phyloP scores from a whole-genome alignment of 106 monocot genomes.

The Cymbidium sinense region DNA sequence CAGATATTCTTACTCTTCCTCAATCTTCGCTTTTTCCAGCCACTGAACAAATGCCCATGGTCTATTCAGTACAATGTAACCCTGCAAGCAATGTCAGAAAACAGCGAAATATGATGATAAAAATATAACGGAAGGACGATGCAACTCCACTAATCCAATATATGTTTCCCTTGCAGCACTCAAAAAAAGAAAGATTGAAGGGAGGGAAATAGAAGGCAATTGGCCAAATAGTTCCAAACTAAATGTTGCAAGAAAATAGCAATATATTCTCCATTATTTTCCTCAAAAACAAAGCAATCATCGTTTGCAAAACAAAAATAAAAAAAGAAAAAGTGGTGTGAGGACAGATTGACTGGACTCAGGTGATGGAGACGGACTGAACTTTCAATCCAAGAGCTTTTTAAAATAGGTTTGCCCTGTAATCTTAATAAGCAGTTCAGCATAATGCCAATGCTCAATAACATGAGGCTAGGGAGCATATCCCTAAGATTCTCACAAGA shows the following conservation, averaged over 20 bases:
- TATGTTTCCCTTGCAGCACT: background rate
- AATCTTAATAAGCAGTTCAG: background rate
- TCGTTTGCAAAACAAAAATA: too few relatives aligned
- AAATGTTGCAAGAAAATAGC: background rate
- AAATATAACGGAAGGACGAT: background rate
- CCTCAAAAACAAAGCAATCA: background rate
- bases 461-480: background rate
- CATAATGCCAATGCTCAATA: background rate
- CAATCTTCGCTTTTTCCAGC: conserved; percentile 27
- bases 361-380: background rate
- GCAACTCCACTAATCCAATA: background rate
- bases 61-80: conserved; percentile 29
- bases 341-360: background rate
- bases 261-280: background rate
- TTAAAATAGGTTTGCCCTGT: background rate
- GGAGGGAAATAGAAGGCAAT: background rate
- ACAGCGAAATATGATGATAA: background rate
- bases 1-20: conserved; percentile 21
- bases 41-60: conserved; percentile 36
- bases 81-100: conserved; percentile 4
- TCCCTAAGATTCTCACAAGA: background rate
- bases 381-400: background rate
- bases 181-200: background rate
- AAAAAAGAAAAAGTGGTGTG: background rate
- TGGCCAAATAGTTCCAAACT: background rate